phyloP scores from a whole-genome alignment of 257 asterid genomes.

The Solanum pennellii region DNA sequence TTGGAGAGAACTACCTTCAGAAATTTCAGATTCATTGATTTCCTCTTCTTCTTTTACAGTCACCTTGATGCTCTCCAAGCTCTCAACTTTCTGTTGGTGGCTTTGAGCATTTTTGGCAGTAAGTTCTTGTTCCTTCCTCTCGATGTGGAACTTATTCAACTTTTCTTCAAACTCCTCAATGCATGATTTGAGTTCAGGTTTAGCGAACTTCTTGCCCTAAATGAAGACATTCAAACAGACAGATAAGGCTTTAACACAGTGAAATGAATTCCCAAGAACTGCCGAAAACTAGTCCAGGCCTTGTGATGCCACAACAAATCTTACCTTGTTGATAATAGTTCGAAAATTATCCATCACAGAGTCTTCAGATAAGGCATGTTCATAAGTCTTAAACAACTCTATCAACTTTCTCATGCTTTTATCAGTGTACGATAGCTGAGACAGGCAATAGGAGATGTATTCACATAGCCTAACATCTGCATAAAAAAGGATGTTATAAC shows the following conservation, averaged over 20 bases:
- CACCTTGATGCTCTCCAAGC: slow-evolving; percentile 24
- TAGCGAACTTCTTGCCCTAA: slow-evolving; percentile 83
- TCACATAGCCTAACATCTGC: slow-evolving; percentile 85
- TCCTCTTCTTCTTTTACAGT: slow-evolving; percentile 35
- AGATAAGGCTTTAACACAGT: not conserved
- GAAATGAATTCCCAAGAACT: not conserved
- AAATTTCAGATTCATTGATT: slow-evolving; percentile 48
- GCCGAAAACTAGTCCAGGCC: not conserved
- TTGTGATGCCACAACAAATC: not conserved
- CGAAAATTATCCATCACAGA: slow-evolving; percentile 75
- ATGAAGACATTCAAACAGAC: not conserved
- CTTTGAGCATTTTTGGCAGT: slow-evolving; percentile 74
- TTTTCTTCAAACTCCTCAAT: slow-evolving; percentile 90
- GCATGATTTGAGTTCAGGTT: slow-evolving; percentile 73
- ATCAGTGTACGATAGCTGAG: slow-evolving; percentile 85
- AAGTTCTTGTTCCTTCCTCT: slow-evolving; percentile 73
- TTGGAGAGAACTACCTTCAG: slow-evolving; percentile 45
- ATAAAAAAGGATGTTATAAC: slow-evolving; percentile 1
- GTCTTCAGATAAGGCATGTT: slow-evolving; percentile 73
- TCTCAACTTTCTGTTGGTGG: slow-evolving; percentile 54
- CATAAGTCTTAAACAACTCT: slow-evolving; percentile 72
- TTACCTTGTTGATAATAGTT: slow-evolving; percentile 76
- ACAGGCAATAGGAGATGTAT: slow-evolving; percentile 86
- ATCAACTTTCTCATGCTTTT: slow-evolving; percentile 83
- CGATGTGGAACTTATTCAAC: slow-evolving; percentile 56